A percentile compares a stretch with the other conserved stretches of the same genome.
Evolutionary conservation across 179 eudicot genomes (phyloP).

Genomic region (Beta lomatogona): DNA sequence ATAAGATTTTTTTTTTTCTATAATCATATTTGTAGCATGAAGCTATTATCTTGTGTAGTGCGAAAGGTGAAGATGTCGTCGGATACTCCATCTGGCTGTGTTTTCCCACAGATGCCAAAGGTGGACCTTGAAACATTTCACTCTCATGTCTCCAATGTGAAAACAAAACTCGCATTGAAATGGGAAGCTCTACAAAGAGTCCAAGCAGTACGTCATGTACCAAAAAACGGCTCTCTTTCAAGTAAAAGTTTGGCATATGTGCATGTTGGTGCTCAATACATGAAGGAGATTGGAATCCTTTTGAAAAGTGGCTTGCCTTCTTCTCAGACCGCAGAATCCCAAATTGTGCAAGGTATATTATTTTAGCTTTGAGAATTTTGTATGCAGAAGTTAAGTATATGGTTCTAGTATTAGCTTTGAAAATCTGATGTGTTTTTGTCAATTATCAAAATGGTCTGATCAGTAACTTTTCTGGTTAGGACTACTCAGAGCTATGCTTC

Average conservation of each 20-base stretch:
- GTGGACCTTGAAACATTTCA: conserved; percentile 58
- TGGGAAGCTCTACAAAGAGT: conserved; percentile 41
- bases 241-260: conserved; percentile 80
- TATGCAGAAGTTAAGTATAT: background rate
- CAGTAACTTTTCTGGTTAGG: background rate
- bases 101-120: conserved; percentile 51
- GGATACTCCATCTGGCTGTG: conserved; percentile 82
- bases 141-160: conserved; percentile 47
- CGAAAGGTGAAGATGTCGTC: conserved; percentile 83
- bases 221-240: conserved; percentile 54
- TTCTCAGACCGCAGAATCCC: conserved; percentile 47
- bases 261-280: conserved; percentile 54
- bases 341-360: conserved; percentile 65
- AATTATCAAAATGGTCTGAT: background rate
- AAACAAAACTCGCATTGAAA: conserved; percentile 52
- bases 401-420: background rate
- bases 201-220: conserved; percentile 34
- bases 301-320: conserved; percentile 50
- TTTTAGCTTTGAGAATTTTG: background rate
- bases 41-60: conserved; percentile 39
- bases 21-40: background rate
- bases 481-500: background rate
- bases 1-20: background rate
- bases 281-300: conserved; percentile 37
- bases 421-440: background rate